phyloP scores from a whole-genome alignment of 129 eudicot genomes.

The Flaveria trinervia region DNA sequence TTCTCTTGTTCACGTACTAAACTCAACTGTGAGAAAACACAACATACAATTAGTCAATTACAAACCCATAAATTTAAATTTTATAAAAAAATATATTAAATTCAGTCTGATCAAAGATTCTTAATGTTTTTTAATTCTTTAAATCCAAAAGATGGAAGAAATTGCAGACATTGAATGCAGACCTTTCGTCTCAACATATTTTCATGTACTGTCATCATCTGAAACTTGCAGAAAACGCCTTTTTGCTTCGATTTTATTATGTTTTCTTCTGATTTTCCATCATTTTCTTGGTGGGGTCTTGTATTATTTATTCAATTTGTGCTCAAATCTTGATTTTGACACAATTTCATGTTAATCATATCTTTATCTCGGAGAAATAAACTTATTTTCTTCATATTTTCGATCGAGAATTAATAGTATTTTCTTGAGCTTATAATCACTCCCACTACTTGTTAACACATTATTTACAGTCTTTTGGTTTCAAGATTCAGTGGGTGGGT shows the following conservation, averaged over 20 bases:
- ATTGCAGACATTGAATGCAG: slow-evolving; percentile 1
- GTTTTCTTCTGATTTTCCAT: slow-evolving; percentile 3
- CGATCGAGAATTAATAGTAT: not conserved
- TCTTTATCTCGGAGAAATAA: slow-evolving; percentile 31
- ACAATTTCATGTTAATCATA: slow-evolving; percentile 23
- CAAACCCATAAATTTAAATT: not conserved
- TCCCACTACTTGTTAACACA: slow-evolving; percentile 16
- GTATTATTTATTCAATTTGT: slow-evolving; percentile 11
- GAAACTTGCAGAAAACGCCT: slow-evolving; percentile 11
- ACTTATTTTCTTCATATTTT: slow-evolving; percentile 18
- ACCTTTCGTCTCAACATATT: slow-evolving; percentile 16
- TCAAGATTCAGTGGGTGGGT: slow-evolving; percentile 17
- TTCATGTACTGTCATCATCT: slow-evolving; percentile 17
- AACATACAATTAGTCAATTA: slow-evolving; percentile 4
- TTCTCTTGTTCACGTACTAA: slow-evolving; percentile 21
- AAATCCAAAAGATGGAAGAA: slow-evolving; percentile 19
- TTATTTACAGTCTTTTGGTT: not conserved
- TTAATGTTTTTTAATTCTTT: slow-evolving; percentile 27
- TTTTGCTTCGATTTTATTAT: not conserved
- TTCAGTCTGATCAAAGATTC: slow-evolving; percentile 32
- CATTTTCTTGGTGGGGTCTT: slow-evolving; percentile 34
- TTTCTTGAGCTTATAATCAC: slow-evolving; percentile 23
- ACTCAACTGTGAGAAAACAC: slow-evolving; percentile 23
- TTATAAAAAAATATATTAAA: not conserved
- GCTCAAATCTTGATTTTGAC: slow-evolving; percentile 29